Conservation (phyloP, 345 rosid genomes). For the Salix koriyanagi region DNA sequence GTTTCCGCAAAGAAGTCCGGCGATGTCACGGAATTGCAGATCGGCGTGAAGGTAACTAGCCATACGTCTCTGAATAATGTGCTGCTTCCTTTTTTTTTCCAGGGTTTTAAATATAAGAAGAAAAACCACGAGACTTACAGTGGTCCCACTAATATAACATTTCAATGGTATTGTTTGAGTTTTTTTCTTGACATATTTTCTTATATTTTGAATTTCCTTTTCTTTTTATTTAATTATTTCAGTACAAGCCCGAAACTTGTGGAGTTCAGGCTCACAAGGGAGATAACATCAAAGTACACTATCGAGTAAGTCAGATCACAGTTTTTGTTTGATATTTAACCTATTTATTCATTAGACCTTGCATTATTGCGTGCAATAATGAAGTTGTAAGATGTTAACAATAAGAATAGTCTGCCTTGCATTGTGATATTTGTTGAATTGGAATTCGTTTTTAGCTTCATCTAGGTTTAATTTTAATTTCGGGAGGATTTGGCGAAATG, state of each 20-base stretch:
- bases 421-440: too few relatives aligned
- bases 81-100: too few relatives aligned
- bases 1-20: conserved; percentile 62
- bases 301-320: conserved; percentile 53
- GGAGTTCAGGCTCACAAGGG: conserved; percentile 93
- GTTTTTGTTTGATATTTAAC: background rate
- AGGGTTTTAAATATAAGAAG: too few relatives aligned
- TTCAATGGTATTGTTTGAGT: background rate
- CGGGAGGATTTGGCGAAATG: too few relatives aligned
- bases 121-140: too few relatives aligned
- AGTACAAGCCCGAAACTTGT: conserved; percentile 71
- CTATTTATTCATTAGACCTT: background rate
- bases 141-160: too few relatives aligned
- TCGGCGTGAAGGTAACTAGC: conserved; percentile 74
- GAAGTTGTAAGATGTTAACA: too few relatives aligned
- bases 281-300: conserved; percentile 77
- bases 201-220: background rate
- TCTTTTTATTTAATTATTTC: conserved; percentile 11
- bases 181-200: background rate
- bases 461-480: too few relatives aligned
- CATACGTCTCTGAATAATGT: too few relatives aligned
- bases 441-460: too few relatives aligned
- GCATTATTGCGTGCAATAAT: background rate
- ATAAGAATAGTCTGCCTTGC: too few relatives aligned
- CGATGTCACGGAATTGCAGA: conserved; percentile 80